phyloP scores from a whole-genome alignment of 805 yeast genomes.

The Torulaspora delbrueckii region DNA sequence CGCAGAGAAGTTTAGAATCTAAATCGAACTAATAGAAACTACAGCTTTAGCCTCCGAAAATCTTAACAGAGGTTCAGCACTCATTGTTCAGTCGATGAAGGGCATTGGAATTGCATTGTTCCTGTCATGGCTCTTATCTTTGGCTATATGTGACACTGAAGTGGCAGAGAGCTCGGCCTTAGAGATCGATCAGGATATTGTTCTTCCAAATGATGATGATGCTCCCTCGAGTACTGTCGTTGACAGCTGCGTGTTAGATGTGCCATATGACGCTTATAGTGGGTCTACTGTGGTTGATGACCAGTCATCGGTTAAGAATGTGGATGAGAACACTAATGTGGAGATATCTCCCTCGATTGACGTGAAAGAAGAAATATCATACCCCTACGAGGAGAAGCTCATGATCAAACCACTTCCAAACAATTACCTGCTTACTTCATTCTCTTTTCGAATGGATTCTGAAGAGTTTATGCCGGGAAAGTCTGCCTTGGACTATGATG shows the following conservation, averaged over 20 bases:
- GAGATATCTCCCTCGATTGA: neutral
- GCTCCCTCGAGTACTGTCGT: constrained; percentile 1
- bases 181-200: constrained; percentile 9
- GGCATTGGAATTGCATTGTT: neutral
- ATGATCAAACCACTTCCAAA: constrained; percentile 66
- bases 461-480: constrained; percentile 35
- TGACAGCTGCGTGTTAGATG: constrained; percentile 1
- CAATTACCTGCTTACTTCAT: constrained; percentile 64
- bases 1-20: neutral
- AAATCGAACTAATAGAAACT: neutral
- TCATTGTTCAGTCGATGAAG: neutral
- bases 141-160: neutral
- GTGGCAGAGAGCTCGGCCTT: neutral
- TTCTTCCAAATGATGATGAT: neutral
- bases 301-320: neutral
- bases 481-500: constrained; percentile 19
- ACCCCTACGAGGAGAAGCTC: constrained; percentile 58
- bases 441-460: constrained; percentile 62
- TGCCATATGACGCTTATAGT: neutral
- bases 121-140: constrained; percentile 1
- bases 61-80: neutral
- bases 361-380: constrained; percentile 16
- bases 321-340: neutral
- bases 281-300: neutral
- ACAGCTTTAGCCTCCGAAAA: neutral